Evolutionary conservation across 2,329 filamentous ascomycete species (phyloP), one percentile per base, ranked within the genome.

Genomic region (Coniochaeta ligniaria): DNA sequence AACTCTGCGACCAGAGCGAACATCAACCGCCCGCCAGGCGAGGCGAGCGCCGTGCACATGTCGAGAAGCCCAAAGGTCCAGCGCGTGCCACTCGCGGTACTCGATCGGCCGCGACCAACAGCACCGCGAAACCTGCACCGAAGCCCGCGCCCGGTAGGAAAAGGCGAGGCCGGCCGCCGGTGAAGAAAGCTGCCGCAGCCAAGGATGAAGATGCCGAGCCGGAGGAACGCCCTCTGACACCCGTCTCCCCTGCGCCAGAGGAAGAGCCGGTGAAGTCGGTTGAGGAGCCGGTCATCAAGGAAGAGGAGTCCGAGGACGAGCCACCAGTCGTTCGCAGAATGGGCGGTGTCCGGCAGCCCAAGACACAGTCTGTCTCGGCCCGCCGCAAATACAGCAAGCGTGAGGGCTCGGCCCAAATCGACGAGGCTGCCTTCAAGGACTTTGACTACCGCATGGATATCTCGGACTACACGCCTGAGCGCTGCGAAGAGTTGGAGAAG

Each of bases 1-100:
- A 91, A 60, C 82, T 98, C 43, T 97, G 93, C 72, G 91, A 97
- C 64, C 92, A 97, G 75, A 93, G 91, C 71, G 93, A 96, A 68
- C 92, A 99, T 72, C 95, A 98, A 69, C 95, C 95, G 11, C 95
- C 95, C 0, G 95, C 95, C 6, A 88, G 88, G 69, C 87, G 95
- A 72, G 95, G 96, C 59, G 90, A 95, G 75, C 82, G 89, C 65
- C 85, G 91, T 63, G 84, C 85, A 31, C 84, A 86, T 65, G 78
- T 80, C 59, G 79, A 85, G 11, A 82, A 76, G 66, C 75, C 79
- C 2, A 83, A 79, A 63, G 70, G 76, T 6, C 63, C 71, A 1
- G 66, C 77, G 7, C 73, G 78, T 62, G 54, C 54, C 2, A 3
- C 54, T 16, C 54, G 54, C 28, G 28, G 2, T 38, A 63, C 76